Conservation (phyloP, 1,284 basidiomycete genomes). For the Naganishia albida region DNA sequence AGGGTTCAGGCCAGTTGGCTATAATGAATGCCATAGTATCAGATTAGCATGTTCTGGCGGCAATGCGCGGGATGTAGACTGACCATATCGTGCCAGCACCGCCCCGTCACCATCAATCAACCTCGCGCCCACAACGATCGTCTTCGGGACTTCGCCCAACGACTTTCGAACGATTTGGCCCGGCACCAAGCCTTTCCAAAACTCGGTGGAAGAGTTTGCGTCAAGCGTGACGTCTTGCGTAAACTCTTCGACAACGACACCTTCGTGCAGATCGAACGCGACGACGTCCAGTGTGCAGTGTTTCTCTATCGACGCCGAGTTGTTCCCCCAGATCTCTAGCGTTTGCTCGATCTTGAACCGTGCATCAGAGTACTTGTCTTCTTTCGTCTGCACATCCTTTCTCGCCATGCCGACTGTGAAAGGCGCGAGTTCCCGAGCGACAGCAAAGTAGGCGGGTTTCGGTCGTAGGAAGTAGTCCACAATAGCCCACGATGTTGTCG, state of each 20-base stretch:
- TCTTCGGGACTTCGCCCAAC: constrained; percentile 65
- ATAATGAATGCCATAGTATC: not conserved
- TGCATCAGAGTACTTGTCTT: constrained; percentile 64
- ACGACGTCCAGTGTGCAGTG: constrained; percentile 65
- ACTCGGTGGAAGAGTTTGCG: constrained; percentile 78
- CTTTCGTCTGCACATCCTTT: constrained; percentile 65
- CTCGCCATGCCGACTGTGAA: constrained; percentile 72
- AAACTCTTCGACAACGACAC: constrained; percentile 61
- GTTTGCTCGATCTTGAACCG: constrained; percentile 64
- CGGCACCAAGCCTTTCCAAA: constrained; percentile 68
- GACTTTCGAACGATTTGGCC: constrained; percentile 69
- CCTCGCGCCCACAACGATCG: constrained; percentile 73
- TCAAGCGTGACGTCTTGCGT: constrained; percentile 60
- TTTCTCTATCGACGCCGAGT: constrained; percentile 66
- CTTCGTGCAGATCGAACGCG: constrained; percentile 62
- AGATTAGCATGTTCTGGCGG: constrained; percentile 14
- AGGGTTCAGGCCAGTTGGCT: constrained; percentile 75
- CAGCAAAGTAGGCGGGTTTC: constrained; percentile 71
- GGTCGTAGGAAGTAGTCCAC: constrained; percentile 74
- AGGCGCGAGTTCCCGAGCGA: constrained; percentile 68
- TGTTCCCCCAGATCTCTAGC: constrained; percentile 80
- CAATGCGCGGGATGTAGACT: constrained; percentile 59
- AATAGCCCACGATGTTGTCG: constrained; percentile 75
- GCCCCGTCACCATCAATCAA: constrained; percentile 62
- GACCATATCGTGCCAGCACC: constrained; percentile 69